Evolutionary conservation across 2,329 filamentous ascomycete genomes (phyloP), one percentile per base, ranked within the genome.

Genomic region (Sporothrix humicola): DNA sequence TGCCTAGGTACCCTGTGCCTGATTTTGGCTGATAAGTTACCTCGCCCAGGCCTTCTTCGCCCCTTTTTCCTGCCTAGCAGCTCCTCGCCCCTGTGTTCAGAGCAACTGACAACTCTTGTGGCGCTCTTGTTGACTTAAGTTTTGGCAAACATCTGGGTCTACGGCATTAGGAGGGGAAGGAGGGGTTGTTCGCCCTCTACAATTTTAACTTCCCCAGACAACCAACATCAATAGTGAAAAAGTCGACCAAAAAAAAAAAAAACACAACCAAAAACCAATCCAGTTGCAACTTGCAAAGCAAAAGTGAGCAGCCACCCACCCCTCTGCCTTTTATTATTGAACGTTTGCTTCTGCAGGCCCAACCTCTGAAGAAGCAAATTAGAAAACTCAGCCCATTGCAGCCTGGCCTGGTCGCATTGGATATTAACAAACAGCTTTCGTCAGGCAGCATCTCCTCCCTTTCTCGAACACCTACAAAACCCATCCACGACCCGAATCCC

Each of bases 141-240:
- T 37, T 66, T 44, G 31, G 20, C 31, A 46, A 26, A 50, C 63
- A 68, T 50, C 42, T 68, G 63, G 44, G 63, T 6, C 20, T 68
- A 31, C 44, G 63, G 63, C 23, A 2, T 59, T n/a, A 42, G 52
- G 70, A 71, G 73, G 71, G 74, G 74, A 44, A 73, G 46, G 75
- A 76, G 75, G 75, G 71, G 74, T 74, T 17, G 48, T 48, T 73
- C 61, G 50, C 63, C 58, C 23, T 72, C 61, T 23, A 13, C 54
- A 56, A 63, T 69, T 66, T 69, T 70, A n/a, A 23, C 74, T 74
- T 71, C 73, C 74, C 74, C 73, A 54, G 74, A 76, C 74, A 72
- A 71, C 72, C 70, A 73, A 58, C 63, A 72, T 54, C 73, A 72
- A 72, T 54, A 72, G 46, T 52, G 61, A 70, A 58, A 68, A 56